A percentile compares a stretch with the other conserved stretches of the same genome.
These are phyloP conservation scores for Grosmannia serpens DNA, from an alignment of 2,329 filamentous ascomycete species.

Conservation along the genomic window DNA sequence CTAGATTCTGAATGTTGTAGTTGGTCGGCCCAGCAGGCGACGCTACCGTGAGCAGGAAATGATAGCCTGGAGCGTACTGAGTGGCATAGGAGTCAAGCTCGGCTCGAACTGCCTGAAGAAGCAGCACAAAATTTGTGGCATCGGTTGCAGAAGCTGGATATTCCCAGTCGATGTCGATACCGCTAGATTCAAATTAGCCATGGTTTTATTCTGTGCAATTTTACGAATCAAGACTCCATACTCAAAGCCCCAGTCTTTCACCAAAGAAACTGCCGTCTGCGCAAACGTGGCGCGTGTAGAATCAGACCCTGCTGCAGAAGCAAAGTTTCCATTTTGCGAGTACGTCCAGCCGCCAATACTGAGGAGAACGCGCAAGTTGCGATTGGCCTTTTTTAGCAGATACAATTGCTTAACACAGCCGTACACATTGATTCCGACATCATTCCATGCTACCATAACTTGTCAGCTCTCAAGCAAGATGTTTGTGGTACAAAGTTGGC, in stretches of 20 bases:
- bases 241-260: slow-evolving; percentile 56
- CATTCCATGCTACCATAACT: slow-evolving; percentile 38
- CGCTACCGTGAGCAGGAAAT: slow-evolving; percentile 42
- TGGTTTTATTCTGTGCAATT: neutral
- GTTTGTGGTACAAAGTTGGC: too few relatives aligned
- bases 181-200: slow-evolving; percentile 4
- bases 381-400: slow-evolving; percentile 64
- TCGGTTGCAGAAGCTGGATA: slow-evolving; percentile 26
- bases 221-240: neutral
- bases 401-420: slow-evolving; percentile 73
- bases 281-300: slow-evolving; percentile 57
- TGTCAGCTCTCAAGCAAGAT: too few relatives aligned
- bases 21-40: slow-evolving; percentile 35
- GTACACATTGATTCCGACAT: slow-evolving; percentile 60
- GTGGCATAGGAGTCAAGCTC: slow-evolving; percentile 38
- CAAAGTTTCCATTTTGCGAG: slow-evolving; percentile 53
- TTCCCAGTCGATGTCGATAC: slow-evolving; percentile 29
- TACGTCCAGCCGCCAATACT: slow-evolving; percentile 83
- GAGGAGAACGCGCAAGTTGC: slow-evolving; percentile 65
- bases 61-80: slow-evolving; percentile 31
- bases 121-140: slow-evolving; percentile 31
- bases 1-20: slow-evolving; percentile 35
- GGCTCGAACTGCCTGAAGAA: slow-evolving; percentile 31
- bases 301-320: slow-evolving; percentile 51
- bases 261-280: slow-evolving; percentile 50